Percentiles rank a stretch among this genome's conserved stretches.
Evolutionary conservation across 2,329 filamentous ascomycete species (phyloP).

Genomic region (Diaporthe aspalathi): DNA sequence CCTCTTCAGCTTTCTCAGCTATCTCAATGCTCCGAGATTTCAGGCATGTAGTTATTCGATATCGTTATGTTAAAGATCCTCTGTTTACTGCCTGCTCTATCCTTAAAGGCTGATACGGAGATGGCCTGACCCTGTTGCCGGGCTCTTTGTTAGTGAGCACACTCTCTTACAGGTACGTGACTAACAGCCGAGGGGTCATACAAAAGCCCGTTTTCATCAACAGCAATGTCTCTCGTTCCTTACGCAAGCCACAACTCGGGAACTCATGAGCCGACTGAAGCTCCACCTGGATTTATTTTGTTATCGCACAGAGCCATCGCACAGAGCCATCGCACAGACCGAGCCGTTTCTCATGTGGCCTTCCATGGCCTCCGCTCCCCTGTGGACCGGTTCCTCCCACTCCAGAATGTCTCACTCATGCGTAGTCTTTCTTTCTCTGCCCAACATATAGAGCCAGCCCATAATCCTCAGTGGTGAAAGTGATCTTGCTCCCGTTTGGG

Average conservation of each 20-base stretch:
- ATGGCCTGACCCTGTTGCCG: too few relatives aligned
- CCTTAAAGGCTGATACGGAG: too few relatives aligned
- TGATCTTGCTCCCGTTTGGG: conserved; percentile 73
- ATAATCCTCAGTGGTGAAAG: conserved; percentile 71
- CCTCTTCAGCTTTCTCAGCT: too few relatives aligned
- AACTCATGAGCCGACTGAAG: neutral
- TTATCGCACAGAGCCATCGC: neutral
- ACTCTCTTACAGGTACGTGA: neutral
- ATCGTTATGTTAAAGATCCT: too few relatives aligned
- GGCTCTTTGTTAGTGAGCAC: neutral
- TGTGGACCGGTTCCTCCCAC: too few relatives aligned
- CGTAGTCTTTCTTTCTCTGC: conserved; percentile 51
- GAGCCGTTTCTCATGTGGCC: too few relatives aligned
- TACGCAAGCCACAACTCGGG: neutral
- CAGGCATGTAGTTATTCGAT: too few relatives aligned
- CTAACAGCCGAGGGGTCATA: neutral
- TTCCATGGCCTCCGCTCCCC: neutral
- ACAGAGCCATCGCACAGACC: too few relatives aligned
- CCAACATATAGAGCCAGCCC: conserved; percentile 70
- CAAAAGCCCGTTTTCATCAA: neutral
- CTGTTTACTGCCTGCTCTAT: too few relatives aligned
- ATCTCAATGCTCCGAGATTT: too few relatives aligned
- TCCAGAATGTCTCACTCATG: conserved; percentile 40
- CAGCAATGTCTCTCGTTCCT: neutral
- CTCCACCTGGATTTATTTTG: neutral